Base-by-base conservation (phyloP, 208 protist species). In the Leishmania turanica region DNA sequence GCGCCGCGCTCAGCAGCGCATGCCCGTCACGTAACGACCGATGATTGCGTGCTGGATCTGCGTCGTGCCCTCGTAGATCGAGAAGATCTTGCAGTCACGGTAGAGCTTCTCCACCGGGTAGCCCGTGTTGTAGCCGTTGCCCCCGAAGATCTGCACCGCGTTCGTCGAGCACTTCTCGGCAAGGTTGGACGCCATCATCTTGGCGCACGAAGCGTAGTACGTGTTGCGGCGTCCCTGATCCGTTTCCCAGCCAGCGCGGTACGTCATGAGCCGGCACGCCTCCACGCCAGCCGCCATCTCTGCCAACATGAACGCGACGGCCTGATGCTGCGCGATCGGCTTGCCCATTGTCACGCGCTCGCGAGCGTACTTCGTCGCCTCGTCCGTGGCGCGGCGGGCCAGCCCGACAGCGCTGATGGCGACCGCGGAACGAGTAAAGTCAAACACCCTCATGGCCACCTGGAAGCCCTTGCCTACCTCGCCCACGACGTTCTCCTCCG, bases 91-190 rank as follows among this genome's bases (percentile, higher is more conserved):
- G 42, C 87, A 90, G 77, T 99, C 97, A 49, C 96, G 90, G 85
- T 96, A 96, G 19, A 99, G 91, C 87, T 98, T 99, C 86, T 98
- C 97, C n/a, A 98, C 94, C 45, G 97, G 97, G 87, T 98, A 99
- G 15, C 95, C 95, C 24, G 95, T 96, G 87, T 95, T 98, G 87
- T 95, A 98, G 66, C 96, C 96, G 77, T 97, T 98, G 69, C 95
- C 96, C 45, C 96, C 95, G 40, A 98, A 97, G 87, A 97, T 96
- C 91, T 97, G 94, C 54, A 97, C 84, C 19, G 93, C 96, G 75
- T 92, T 91, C 49, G 89, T 90, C 21, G 90, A 89, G 73, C 84
- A 90, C 83, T 92, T 92, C 89, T 98, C 94, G 31, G 87, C 88
- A 58, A 93, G 83, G 73, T 98, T 86, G 19, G 89, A 86, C 34